phyloP scores from a whole-genome alignment of 225 moss, liverwort and hornwort genomes.

The Thuidium tamariscinum region DNA sequence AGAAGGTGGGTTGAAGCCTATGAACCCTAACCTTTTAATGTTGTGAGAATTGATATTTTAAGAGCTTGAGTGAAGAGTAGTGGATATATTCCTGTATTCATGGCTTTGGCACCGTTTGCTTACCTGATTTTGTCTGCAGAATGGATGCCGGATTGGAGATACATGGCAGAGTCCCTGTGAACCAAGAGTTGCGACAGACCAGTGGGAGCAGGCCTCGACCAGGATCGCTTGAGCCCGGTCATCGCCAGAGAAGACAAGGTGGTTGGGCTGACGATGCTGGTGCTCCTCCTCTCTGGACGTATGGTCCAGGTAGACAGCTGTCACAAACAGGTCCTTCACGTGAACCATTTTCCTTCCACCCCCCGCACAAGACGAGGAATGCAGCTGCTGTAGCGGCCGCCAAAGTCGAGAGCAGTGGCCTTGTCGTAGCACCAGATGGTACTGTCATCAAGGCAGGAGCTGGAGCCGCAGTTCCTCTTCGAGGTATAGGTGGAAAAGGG shows the following conservation, averaged over 20 bases:
- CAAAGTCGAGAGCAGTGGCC: constrained; percentile 99
- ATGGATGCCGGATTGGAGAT: constrained; percentile 68
- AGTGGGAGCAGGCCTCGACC: constrained; percentile 59
- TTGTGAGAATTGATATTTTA: background rate
- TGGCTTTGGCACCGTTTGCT: background rate
- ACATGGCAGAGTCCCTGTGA: constrained; percentile 49
- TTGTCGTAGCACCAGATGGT: constrained; percentile 95
- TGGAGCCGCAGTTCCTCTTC: constrained; percentile 42
- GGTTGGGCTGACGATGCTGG: constrained; percentile 76
- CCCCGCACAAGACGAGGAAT: constrained; percentile 66
- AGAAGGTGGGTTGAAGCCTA: constrained; percentile 49
- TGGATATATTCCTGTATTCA: background rate
- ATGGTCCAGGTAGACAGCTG: constrained; percentile 54
- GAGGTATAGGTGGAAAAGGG: constrained; percentile 37
- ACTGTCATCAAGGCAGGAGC: constrained; percentile 83
- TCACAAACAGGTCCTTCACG: constrained; percentile 58
- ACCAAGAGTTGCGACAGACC: constrained; percentile 63
- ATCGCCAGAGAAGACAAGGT: constrained; percentile 63
- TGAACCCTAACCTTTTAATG: background rate
- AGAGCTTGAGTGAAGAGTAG: background rate
- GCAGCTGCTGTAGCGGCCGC: constrained; percentile 90
- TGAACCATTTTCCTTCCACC: constrained; percentile 61
- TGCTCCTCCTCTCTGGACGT: constrained; percentile 61
- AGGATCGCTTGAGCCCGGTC: constrained; percentile 39
- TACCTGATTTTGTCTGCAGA: constrained; percentile 38